Evolutionary conservation across 2,329 filamentous ascomycete genomes (phyloP), one percentile per base, ranked within the genome.

Genomic region (Alternaria incomplexa): DNA sequence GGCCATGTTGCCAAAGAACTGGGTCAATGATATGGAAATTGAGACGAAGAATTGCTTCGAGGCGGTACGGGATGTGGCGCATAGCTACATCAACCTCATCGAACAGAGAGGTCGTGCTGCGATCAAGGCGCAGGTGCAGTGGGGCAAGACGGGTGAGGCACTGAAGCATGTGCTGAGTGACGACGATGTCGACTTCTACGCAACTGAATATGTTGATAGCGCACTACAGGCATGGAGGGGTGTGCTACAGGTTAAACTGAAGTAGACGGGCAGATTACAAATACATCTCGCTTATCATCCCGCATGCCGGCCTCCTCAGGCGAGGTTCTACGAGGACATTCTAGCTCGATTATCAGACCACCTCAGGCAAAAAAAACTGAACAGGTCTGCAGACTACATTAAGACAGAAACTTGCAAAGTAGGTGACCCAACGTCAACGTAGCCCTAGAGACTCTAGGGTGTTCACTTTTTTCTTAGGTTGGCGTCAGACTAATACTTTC

Each of bases 171-270:
- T 78, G 9, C 43, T 79, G 8, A 59, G 50, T 8, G 70, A 73
- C n/a, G 68, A 65, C 0, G 69, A 77, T 52, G 59, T 75, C 10
- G 63, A 69, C 11, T 54, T 28, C 10, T 79, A 75, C 64, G 73
- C 74, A 11, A 61, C 53, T 11, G 73, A 77, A 48, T 78, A 78
- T 52, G 71, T 73, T 8, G 76, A 78, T 20, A 74, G 73, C n/a
- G 73, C 70, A 6, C 47, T 75, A 3, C 75, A 78, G 23, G 72
- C 74, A 4, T 69, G 77, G 66, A 67, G 69, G 17, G 76, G 75
- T 1, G 68, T 80, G 15, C 46, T 73, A 48, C 73, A 72, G 63
- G 77, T 79, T 17, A 79, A 75, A 65, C 65, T 78, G n/a, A 73
- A 68, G 65, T 77, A 77, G 67, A 56, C n/a, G 22, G 25, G 23